Base-by-base conservation (phyloP, 352 stramenopile genomes). In the Phytophthora sojae region DNA sequence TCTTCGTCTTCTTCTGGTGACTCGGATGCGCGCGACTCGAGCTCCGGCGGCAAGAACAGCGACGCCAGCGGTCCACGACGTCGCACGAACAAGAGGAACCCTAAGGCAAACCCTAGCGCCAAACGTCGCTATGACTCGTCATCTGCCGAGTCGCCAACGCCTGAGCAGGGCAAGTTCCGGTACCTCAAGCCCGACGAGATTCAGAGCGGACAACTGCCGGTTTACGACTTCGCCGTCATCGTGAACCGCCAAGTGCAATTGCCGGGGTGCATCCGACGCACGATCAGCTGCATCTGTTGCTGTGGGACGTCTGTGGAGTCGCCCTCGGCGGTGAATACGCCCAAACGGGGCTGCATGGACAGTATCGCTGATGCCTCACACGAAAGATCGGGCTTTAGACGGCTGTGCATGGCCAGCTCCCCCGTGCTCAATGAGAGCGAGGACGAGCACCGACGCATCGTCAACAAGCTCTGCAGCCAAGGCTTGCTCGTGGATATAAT, bases 121-220 rank as follows among this genome's bases (percentile, higher is more conserved):
- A 66, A 60, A 21, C n/a, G 51, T 50, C 45, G 47, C 15, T 64
- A 57, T 17, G 47, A 72, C 47, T 83, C 80, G 58, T 80, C 75
- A n/a, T 81, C 81, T 19, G 72, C 72, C 17, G 57, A 30, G 26
- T 30, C 67, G 4, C 62, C 75, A 4, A 25, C 67, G 8, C 63
- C 64, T 12, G 69, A 73, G 21, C 67, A 57, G 5, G 89, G 86
- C 47, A 82, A 81, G 49, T 96, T 94, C 61, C 64, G 87, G 2
- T 94, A 96, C 65, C 74, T 96, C n/a, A 93, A 93, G 60, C 87
- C 89, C 1, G 83, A 92, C 32, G 87, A 96, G 58, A 91, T 96
- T 63, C 45, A 86, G 67, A 88, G 73, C 45, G 86, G 84, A 5
- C 64, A 73, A 15, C 49, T 89, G 25, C 82, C 85, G 15, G 56